Evolutionary conservation across 345 rosid genomes (phyloP), one percentile per base, ranked within the genome.

Genomic region (Euclidium syriacum): DNA sequence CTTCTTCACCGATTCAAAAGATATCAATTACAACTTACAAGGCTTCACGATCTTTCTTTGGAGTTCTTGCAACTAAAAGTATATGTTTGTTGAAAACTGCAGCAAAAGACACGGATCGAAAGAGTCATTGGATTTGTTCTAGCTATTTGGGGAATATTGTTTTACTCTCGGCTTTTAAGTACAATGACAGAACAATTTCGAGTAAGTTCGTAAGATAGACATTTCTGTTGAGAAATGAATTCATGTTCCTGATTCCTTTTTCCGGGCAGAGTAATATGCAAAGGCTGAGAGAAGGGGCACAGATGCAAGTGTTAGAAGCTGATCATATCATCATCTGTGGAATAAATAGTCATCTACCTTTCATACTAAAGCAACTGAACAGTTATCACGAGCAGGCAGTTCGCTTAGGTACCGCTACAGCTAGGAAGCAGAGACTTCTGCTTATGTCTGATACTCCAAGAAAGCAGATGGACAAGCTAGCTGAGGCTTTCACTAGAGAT

Each of bases 101-200:
- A 89, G 98, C 95, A 92, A 84, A 92, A 81, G 81, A 82, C 98
- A 44, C 95, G 91, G 36, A 51, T 77, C 60, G 98, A 87, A 77
- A 86, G 90, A 63, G 79, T 84, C 64, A 75, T 89, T 61, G 97
- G 97, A 70, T 87, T 89, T 68, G 29, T 85, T 62, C 91, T 92
- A 57, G 91, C 98, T 43, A 78, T 89, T 52, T 92, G 94, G 98
- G 98, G 98, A 50, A 87, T 92, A 70, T 62, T 92, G 72, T 87
- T 92, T 75, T 92, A 92, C 74, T 81, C 98, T 65, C 87, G 97
- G 59, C 81, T 92, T 48, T 69, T 92, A 79, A 89, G 96, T 84
- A 92, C 96, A 52, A 92, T 89, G 98, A 87, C 98, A 6, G 98
- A 89, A 76, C 89, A 92, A 56, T 89, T 92, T 74, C 80, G 98